These are phyloP conservation scores for Phlebiopsis flavidoalba DNA, from an alignment of 768 basidiomycete genomes.

Conservation along the genomic window DNA sequence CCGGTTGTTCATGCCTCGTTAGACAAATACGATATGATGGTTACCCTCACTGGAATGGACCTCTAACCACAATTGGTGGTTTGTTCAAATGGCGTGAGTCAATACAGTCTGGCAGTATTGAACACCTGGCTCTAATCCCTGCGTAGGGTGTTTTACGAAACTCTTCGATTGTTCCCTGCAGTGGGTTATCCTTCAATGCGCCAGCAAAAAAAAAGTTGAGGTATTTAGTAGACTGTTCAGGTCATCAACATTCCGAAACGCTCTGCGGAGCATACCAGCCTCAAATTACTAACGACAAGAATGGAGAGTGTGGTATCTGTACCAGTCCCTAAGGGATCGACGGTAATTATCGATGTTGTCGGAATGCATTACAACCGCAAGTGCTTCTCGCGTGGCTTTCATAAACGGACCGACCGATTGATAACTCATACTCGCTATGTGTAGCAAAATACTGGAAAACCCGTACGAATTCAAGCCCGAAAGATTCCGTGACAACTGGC, in stretches of 20 bases:
- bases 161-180: conserved; percentile 29
- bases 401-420: not conserved
- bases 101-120: not conserved
- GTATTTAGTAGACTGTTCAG: no score
- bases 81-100: conserved; percentile 24
- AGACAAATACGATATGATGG: conserved; percentile 25
- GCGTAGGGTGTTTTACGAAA: conserved; percentile 28
- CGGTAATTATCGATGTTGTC: conserved; percentile 19
- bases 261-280: conserved; percentile 22
- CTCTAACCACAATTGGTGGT: no score
- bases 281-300: conserved; percentile 21
- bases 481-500: conserved; percentile 46
- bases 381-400: not conserved
- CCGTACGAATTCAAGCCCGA: conserved; percentile 32
- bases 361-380: conserved; percentile 30
- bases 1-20: conserved; percentile 21
- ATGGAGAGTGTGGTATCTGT: conserved; percentile 20
- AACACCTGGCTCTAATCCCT: no score
- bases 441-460: conserved; percentile 34
- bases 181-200: conserved; percentile 9
- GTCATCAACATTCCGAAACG: conserved; percentile 18
- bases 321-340: conserved; percentile 24
- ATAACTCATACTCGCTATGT: not conserved
- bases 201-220: no score
- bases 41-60: conserved; percentile 14